phyloP scores from a whole-genome alignment of 352 stramenopile species.

The Aphanomyces stellatus region DNA sequence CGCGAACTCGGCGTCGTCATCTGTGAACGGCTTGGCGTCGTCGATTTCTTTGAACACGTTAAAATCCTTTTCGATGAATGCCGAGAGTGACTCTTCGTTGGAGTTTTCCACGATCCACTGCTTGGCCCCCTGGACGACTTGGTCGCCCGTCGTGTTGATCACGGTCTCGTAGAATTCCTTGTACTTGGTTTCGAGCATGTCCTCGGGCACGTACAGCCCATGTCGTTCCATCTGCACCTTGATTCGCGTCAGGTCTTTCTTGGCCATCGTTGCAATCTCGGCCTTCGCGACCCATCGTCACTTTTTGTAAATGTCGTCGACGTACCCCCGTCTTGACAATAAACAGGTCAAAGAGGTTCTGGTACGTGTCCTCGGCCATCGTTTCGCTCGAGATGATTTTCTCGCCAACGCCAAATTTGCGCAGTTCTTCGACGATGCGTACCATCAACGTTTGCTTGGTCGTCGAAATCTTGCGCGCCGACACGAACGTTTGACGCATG shows the following conservation, averaged over 20 bases:
- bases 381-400: constrained; percentile 19
- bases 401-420: constrained; percentile 46
- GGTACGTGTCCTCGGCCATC: constrained; percentile 40
- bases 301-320: not conserved
- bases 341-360: constrained; percentile 52
- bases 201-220: constrained; percentile 48
- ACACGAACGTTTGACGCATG: constrained; percentile 33
- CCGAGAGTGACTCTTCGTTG: constrained; percentile 26
- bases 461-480: constrained; percentile 63
- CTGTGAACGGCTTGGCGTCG: constrained; percentile 36
- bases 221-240: constrained; percentile 49
- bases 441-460: constrained; percentile 31
- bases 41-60: constrained; percentile 47
- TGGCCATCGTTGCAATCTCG: constrained; percentile 28
- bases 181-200: constrained; percentile 48
- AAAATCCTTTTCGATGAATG: constrained; percentile 61
- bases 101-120: constrained; percentile 51
- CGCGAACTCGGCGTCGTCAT: constrained; percentile 53
- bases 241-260: constrained; percentile 52
- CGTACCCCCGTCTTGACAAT: constrained; percentile 58
- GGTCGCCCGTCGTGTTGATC: constrained; percentile 36
- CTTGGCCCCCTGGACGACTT: constrained; percentile 57
- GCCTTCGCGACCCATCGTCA: not conserved
- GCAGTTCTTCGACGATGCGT: constrained; percentile 34
- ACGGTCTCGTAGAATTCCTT: constrained; percentile 53